Evolutionary conservation across 2,329 filamentous ascomycete species (phyloP).

Genomic region (Atkinsonella hypoxylon): DNA sequence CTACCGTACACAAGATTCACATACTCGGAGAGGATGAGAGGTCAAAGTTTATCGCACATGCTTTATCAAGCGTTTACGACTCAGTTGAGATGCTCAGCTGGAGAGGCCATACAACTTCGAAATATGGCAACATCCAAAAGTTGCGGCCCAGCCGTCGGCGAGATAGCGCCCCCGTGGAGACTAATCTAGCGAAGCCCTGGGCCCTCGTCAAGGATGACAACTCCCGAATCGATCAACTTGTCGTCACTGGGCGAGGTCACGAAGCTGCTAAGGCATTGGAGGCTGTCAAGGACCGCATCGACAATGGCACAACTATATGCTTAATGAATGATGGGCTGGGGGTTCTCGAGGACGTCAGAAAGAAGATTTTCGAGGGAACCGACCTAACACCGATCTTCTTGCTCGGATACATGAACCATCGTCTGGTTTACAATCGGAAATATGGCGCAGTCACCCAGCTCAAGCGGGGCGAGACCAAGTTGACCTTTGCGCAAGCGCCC

Average conservation of each 20-base stretch:
- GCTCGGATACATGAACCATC: conserved; percentile 47
- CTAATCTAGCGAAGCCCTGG: conserved; percentile 10
- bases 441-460: conserved; percentile 27
- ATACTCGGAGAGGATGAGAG: conserved; percentile 30
- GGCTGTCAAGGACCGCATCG: conserved; percentile 53
- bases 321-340: conserved; percentile 77
- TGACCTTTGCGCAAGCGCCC: conserved; percentile 16
- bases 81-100: conserved; percentile 25
- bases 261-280: conserved; percentile 43
- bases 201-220: conserved; percentile 17
- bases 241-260: conserved; percentile 50
- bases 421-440: conserved; percentile 29
- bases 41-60: conserved; percentile 29
- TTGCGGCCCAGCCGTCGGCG: conserved; percentile 11
- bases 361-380: conserved; percentile 55
- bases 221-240: conserved; percentile 55
- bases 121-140: conserved; percentile 21
- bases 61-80: conserved; percentile 28
- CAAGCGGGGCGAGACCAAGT: conserved; percentile 17
- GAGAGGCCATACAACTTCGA: conserved; percentile 13
- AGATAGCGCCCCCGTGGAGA: conserved; percentile 11
- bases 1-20: conserved; percentile 26
- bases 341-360: conserved; percentile 65
- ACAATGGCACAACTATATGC: conserved; percentile 56
- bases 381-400: conserved; percentile 61